Base-by-base conservation (phyloP, 768 basidiomycete species). In the Lactarius psammicola region DNA sequence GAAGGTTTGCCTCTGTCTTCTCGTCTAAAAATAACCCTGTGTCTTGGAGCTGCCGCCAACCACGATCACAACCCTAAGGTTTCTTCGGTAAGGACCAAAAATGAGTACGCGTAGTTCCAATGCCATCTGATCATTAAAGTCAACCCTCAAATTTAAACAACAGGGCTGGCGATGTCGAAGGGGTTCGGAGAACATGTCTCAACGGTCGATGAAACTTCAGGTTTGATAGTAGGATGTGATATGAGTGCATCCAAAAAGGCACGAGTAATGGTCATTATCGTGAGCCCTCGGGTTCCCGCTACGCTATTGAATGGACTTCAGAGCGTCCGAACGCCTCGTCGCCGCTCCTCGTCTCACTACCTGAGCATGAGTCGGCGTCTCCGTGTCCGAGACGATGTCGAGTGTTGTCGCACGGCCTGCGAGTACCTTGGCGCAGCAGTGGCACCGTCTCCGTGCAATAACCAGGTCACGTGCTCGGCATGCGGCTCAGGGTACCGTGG, bases 291-390 rank as follows among this genome's bases (percentile, higher is more conserved):
- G 2, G 3, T 13, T 34, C 11, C n/a, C n/a, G n/a, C n/a, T n/a
- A n/a, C 34, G 34, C 34, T 13, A 36, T 36, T 13, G 36, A 36
- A 36, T 11, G 36, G 11, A 36, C 36, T 36, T 13, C 36, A 36
- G 15, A 36, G 7, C 94, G 84, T 75, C 98, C 93, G 57, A 87
- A 78, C 7, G 78, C 71, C 13, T 82, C 80, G 17, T 77, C 76
- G 40, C 56, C 20, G 46, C 17, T 42, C 34, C 49, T 54, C 66
- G 66, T 44, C 11, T 59, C 60, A 67, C 44, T 26, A 8, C 70
- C 46, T 18, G 42, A 69, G 6, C 69, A 63, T 1, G 74, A 70
- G 2, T 58, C 28, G 72, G 70, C 1, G 81, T 81, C 53, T 81
- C 81, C 4, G 77, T 77, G 59, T 84, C 82, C 0, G 84, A 42